Evolutionary conservation across 1,139 yeast species (phyloP), one percentile per base, ranked within the genome.

Genomic region (Lodderomyces theae): DNA sequence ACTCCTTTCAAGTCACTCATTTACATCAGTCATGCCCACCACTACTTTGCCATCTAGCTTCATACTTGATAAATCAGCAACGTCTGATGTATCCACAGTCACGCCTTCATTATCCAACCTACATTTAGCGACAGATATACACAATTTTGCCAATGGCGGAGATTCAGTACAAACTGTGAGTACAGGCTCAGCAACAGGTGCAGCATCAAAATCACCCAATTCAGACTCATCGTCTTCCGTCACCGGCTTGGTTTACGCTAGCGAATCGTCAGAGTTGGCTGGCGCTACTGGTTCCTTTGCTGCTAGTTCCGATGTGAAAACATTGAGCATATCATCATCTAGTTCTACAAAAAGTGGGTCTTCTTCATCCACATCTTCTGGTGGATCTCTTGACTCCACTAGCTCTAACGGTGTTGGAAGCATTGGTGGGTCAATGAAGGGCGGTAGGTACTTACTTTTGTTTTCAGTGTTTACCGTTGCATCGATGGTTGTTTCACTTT

Each of bases 31-130:
- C 8, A 22, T 35, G 13, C 4, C 22, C 10, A 22, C 37, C 11
- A 29, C 41, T 4, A 11, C 35, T 12, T 31, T 40, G 35, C 38
- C 44, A 15, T 25, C 39, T 10, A 31, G 21, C 19, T n/a, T 35
- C 18, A 28, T 40, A 32, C 24, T 44, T 18, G 19, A 36, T 22
- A 42, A 40, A 8, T 12, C 38, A n/a, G 24, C 29, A 15, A 22
- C 34, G 10, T 9, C 42, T 10, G 34, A 32, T 10, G 30, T 35
- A 5, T 34, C 48, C 5, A 39, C 46, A 12, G 45, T 41, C 23
- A 42, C 48, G 9, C 49, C 49, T 10, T 43, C 49, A 17, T 37
- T 45, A 28, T 40, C 49, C 8, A 44, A 45, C 25, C 35, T 45
- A 35, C 45, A 38, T 13, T 3, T 39, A 8, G 48, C 44, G n/a